A percentile compares a stretch with the other conserved stretches of the same genome.
These are phyloP conservation scores for Mangifera indica DNA, from an alignment of 345 rosid genomes.

Conservation along the genomic window DNA sequence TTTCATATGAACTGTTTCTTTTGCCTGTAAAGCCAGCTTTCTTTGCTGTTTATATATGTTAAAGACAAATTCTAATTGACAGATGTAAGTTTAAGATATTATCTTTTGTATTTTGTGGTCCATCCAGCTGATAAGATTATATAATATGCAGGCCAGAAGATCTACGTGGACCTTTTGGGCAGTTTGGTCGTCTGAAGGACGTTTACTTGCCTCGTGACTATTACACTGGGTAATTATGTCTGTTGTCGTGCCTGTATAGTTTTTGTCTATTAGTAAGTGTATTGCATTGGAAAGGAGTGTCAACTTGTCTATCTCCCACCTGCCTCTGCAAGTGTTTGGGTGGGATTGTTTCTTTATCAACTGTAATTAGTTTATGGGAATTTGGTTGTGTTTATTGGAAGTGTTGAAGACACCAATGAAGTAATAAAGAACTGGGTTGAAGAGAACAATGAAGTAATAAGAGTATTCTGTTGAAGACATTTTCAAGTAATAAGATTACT, in stretches of 20 bases:
- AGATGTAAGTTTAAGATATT: neutral
- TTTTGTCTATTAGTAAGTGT: neutral
- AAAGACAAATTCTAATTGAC: neutral
- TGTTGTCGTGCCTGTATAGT: conserved; percentile 12
- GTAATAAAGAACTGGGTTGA: conserved; percentile 55
- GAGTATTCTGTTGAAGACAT: conserved; percentile 35
- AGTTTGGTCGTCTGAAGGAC: conserved; percentile 84
- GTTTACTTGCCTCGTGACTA: conserved; percentile 88
- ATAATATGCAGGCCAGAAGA: conserved; percentile 67
- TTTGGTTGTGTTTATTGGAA: conserved; percentile 73
- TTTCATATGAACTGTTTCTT: neutral
- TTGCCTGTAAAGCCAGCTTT: neutral
- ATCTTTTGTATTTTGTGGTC: no score
- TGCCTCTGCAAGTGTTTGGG: conserved; percentile 21
- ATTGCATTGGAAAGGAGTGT: neutral
- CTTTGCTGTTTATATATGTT: neutral
- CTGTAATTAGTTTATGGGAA: conserved; percentile 44
- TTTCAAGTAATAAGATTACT: conserved; percentile 39
- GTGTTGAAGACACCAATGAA: conserved; percentile 70
- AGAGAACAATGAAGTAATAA: conserved; percentile 45
- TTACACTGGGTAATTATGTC: conserved; percentile 66
- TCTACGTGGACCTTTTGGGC: conserved; percentile 70
- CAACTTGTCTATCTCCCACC: conserved; percentile 6
- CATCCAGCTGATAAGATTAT: neutral
- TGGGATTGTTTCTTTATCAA: conserved; percentile 27